A percentile compares a stretch with the other conserved stretches of the same genome.
Evolutionary conservation across 495 filamentous ascomycete genomes (phyloP).

Genomic region (Daldinia concentrica): DNA sequence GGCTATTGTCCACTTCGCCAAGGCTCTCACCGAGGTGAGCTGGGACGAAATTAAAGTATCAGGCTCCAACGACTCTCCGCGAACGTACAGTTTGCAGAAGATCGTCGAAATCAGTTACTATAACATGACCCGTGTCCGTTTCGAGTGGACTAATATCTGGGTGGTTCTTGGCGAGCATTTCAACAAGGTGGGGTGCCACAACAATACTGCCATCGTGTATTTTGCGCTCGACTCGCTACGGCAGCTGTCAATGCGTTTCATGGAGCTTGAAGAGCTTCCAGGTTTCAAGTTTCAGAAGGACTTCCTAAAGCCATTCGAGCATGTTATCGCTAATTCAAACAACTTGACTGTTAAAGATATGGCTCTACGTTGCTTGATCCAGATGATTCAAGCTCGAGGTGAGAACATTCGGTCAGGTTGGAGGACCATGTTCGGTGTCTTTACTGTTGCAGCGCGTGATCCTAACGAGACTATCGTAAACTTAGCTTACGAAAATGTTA

Average conservation of each 20-base stretch:
- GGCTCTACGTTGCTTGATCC: conserved; percentile 94
- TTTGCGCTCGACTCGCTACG: conserved; percentile 95
- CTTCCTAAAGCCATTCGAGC: conserved; percentile 97
- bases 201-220: conserved; percentile 94
- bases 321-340: conserved; percentile 92
- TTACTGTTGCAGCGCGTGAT: conserved; percentile 93
- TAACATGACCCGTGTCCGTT: conserved; percentile 98
- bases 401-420: conserved; percentile 97
- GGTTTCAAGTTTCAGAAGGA: conserved; percentile 99
- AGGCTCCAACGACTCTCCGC: conserved; percentile 90
- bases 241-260: conserved; percentile 96
- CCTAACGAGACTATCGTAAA: conserved; percentile 96
- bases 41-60: conserved; percentile 99
- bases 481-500: conserved; percentile 94
- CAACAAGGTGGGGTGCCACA: conserved; percentile 95
- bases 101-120: conserved; percentile 98
- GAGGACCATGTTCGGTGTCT: conserved; percentile 99
- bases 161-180: conserved; percentile 95
- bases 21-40: conserved; percentile 92
- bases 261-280: conserved; percentile 96
- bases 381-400: conserved; percentile 97
- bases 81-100: conserved; percentile 97
- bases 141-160: conserved; percentile 99
- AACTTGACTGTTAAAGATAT: conserved; percentile 96
- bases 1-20: conserved; percentile 97